Evolutionary conservation across 108 stramenopile species (phyloP).

Genomic region (Chaetoceros tenuissimus): DNA sequence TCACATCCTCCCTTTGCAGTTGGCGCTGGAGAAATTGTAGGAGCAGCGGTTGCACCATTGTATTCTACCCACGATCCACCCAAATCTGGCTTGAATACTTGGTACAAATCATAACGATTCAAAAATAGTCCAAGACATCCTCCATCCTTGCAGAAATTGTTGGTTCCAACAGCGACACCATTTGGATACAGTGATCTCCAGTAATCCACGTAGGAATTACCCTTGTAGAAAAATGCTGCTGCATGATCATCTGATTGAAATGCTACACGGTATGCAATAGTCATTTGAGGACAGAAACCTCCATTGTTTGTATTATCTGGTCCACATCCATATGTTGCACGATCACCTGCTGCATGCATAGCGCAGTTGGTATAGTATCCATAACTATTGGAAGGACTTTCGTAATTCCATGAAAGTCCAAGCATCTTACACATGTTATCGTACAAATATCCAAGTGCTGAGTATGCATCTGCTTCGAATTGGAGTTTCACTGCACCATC

Average conservation of each 20-base stretch:
- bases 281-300: conserved; percentile 88
- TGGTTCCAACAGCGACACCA: conserved; percentile 79
- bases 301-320: conserved; percentile 43
- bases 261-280: conserved; percentile 55
- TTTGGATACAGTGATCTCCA: conserved; percentile 77
- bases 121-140: conserved; percentile 79
- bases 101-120: conserved; percentile 78
- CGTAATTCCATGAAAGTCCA: conserved; percentile 83
- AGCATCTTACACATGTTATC: conserved; percentile 77
- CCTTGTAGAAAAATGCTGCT: conserved; percentile 54
- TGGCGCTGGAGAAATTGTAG: conserved; percentile 79
- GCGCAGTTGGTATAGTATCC: conserved; percentile 77
- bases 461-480: conserved; percentile 72
- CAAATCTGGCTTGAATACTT: conserved; percentile 82
- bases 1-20: conserved; percentile 84
- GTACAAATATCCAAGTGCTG: conserved; percentile 77
- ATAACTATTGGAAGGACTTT: conserved; percentile 58
- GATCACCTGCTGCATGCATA: conserved; percentile 84
- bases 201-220: conserved; percentile 84
- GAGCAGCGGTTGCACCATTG: conserved; percentile 65
- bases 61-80: conserved; percentile 87
- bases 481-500: conserved; percentile 82
- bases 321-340: conserved; percentile 78
- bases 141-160: conserved; percentile 56
- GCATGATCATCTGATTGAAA: conserved; percentile 54